phyloP scores from a whole-genome alignment of 192 early-diverging fungal species.

The Allomyces javanicus region DNA sequence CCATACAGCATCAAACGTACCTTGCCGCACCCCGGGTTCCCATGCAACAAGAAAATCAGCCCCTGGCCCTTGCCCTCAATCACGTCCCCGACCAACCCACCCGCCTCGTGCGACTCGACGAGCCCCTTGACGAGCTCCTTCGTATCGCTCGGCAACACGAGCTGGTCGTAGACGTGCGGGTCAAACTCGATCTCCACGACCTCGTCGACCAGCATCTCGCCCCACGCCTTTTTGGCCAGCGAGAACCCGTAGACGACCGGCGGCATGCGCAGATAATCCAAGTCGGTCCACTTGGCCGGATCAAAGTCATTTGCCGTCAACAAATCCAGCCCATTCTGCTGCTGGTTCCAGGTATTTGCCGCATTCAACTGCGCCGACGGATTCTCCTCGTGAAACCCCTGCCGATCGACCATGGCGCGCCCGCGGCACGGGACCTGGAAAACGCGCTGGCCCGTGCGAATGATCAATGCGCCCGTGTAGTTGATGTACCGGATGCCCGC shows the following conservation, averaged over 20 bases:
- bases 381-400: slow-evolving; percentile 2
- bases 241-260: slow-evolving; percentile 32
- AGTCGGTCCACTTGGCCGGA: background rate
- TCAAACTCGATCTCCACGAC: slow-evolving; percentile 21
- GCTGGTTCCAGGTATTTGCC: background rate
- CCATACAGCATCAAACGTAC: too few relatives aligned
- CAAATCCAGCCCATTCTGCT: background rate
- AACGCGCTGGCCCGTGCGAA: slow-evolving; percentile 1
- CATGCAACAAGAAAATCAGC: slow-evolving; percentile 31
- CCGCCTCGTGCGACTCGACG: slow-evolving; percentile 18
- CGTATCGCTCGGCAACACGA: slow-evolving; percentile 18
- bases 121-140: slow-evolving; percentile 26
- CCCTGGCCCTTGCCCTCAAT: slow-evolving; percentile 31
- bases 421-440: background rate
- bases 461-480: slow-evolving; percentile 1
- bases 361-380: slow-evolving; percentile 1
- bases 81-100: slow-evolving; percentile 11
- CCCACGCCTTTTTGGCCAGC: slow-evolving; percentile 30
- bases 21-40: slow-evolving; percentile 28
- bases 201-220: slow-evolving; percentile 23
- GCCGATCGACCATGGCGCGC: background rate
- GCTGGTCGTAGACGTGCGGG: slow-evolving; percentile 26
- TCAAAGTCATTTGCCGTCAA: background rate
- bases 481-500: slow-evolving; percentile 3
- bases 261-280: background rate